A percentile compares a stretch with the other conserved stretches of the same genome.
phyloP scores from a whole-genome alignment of 2,329 filamentous ascomycete genomes.

The Rosellinia necatrix region DNA sequence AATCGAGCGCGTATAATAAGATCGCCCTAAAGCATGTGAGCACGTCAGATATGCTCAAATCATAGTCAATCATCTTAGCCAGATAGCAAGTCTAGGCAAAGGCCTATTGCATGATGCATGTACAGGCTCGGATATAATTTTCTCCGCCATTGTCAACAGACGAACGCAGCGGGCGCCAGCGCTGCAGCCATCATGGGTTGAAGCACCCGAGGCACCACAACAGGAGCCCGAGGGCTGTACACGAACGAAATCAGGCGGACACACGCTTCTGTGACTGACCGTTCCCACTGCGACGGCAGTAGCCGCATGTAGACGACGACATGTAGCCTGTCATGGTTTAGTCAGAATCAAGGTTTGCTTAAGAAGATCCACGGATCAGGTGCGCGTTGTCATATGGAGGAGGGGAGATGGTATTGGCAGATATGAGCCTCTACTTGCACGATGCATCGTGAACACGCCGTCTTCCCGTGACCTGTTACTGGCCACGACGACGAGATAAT shows the following conservation, averaged over 20 bases:
- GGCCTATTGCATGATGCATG: conserved; percentile 26
- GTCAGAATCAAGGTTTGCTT: conserved; percentile 19
- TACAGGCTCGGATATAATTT: conserved; percentile 17
- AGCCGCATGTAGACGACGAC: conserved; percentile 28
- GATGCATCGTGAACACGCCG: conserved; percentile 10
- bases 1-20: conserved; percentile 70
- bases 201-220: conserved; percentile 17
- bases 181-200: conserved; percentile 16
- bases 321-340: conserved; percentile 25
- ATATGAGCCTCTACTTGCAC: conserved; percentile 12
- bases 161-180: not conserved
- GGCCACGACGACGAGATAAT: conserved; percentile 7
- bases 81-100: conserved; percentile 25
- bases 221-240: conserved; percentile 20
- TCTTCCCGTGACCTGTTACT: not conserved
- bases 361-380: not conserved
- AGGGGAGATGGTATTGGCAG: conserved; percentile 13
- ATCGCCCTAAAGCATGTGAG: conserved; percentile 59
- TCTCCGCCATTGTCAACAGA: conserved; percentile 7
- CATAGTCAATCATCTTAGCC: conserved; percentile 26
- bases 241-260: conserved; percentile 34
- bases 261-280: conserved; percentile 57
- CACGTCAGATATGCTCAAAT: conserved; percentile 38
- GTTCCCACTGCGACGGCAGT: conserved; percentile 40
- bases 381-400: conserved; percentile 1